A percentile compares a stretch with the other conserved stretches of the same genome.
phyloP scores from a whole-genome alignment of 495 filamentous ascomycete species.

The Tuber microsphaerosporum region DNA sequence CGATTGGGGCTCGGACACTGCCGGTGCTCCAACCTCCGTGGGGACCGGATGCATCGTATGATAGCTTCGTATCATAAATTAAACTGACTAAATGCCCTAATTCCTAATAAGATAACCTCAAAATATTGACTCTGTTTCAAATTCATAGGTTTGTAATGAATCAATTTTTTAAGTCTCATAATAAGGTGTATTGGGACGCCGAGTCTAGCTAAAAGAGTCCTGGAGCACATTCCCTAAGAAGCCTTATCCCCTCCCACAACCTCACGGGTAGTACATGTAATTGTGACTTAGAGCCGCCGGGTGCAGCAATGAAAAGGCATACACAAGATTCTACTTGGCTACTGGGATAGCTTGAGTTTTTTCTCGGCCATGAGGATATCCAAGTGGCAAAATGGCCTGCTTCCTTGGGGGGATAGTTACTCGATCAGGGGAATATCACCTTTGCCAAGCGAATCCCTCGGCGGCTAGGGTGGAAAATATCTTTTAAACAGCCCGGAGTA shows the following conservation, averaged over 20 bases:
- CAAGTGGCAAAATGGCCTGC: neutral
- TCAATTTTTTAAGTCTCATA: neutral
- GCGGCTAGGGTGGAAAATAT: neutral
- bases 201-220: neutral
- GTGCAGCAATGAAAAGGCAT: neutral
- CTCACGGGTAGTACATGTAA: neutral
- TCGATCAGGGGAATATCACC: neutral
- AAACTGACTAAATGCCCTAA: neutral
- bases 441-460: neutral
- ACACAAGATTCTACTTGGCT: neutral
- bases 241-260: neutral
- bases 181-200: neutral
- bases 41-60: neutral
- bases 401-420: neutral
- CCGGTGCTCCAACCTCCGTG: neutral
- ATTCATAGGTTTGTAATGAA: neutral
- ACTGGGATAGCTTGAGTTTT: neutral
- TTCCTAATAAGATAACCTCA: neutral
- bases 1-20: neutral
- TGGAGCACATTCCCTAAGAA: neutral
- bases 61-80: neutral
- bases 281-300: neutral
- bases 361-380: neutral
- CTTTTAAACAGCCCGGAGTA: neutral
- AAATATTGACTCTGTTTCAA: neutral